These are phyloP conservation scores for Tulasnella sp. DNA, from an alignment of 768 basidiomycete genomes.

Conservation along the genomic window DNA sequence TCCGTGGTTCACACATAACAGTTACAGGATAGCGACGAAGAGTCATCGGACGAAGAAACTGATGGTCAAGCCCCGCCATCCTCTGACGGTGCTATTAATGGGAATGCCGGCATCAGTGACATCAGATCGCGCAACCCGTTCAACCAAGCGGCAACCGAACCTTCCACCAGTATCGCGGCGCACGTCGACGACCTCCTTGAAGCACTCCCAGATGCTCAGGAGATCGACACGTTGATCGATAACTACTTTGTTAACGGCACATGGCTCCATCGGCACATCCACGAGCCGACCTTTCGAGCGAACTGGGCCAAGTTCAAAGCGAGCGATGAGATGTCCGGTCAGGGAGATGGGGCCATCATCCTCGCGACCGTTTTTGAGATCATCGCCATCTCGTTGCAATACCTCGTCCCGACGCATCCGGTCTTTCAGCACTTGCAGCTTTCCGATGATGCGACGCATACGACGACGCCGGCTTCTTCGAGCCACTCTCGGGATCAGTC, in stretches of 20 bases:
- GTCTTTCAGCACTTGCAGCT: conserved; percentile 40
- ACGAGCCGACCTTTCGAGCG: conserved; percentile 46
- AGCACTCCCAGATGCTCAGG: conserved; percentile 50
- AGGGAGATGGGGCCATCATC: conserved; percentile 47
- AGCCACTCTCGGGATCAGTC: background rate
- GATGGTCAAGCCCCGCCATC: no score
- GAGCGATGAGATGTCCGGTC: conserved; percentile 32
- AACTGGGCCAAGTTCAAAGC: conserved; percentile 69
- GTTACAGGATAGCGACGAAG: no score
- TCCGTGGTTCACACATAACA: no score
- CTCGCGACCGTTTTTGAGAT: conserved; percentile 64
- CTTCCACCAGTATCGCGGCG: background rate
- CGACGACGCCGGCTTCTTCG: background rate
- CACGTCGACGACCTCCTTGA: conserved; percentile 45
- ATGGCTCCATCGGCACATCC: conserved; percentile 76
- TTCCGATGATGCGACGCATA: background rate
- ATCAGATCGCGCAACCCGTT: background rate
- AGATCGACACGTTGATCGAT: conserved; percentile 60
- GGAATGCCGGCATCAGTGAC: no score
- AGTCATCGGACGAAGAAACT: no score
- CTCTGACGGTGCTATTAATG: background rate
- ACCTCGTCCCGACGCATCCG: conserved; percentile 54
- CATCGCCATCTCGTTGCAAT: conserved; percentile 63
- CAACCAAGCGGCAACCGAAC: background rate
- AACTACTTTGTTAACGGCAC: conserved; percentile 83